A percentile compares a stretch with the other conserved stretches of the same genome.
These are phyloP conservation scores for Calonectria hawksworthii DNA, from an alignment of 2,329 filamentous ascomycete genomes.

Conservation along the genomic window DNA sequence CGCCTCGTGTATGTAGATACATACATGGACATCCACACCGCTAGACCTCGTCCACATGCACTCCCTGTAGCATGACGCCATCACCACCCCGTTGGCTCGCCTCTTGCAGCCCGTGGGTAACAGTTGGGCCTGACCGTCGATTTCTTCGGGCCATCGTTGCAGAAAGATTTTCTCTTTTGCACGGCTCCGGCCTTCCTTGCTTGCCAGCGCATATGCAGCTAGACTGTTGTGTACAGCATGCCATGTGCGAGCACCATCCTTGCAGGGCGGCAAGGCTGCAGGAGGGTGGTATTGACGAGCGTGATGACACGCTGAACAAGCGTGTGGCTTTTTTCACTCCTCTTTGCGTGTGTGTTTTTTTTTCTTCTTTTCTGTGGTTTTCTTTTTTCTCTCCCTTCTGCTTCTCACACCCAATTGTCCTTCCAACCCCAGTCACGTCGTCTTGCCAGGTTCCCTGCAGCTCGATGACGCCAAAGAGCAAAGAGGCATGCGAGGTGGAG, in stretches of 20 bases:
- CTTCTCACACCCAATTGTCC: background rate
- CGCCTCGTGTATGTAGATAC: background rate
- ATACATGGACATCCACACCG: conserved; percentile 33
- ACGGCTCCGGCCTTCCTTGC: background rate
- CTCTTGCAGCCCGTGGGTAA: conserved; percentile 27
- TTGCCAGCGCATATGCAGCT: conserved; percentile 1
- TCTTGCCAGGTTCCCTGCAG: background rate
- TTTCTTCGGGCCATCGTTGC: background rate
- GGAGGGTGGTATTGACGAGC: conserved; percentile 7
- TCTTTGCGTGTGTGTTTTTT: background rate
- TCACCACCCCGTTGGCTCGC: conserved; percentile 34
- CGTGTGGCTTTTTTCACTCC: background rate
- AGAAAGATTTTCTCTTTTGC: background rate
- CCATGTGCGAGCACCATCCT: conserved; percentile 4
- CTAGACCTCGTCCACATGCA: conserved; percentile 15
- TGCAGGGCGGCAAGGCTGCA: conserved; percentile 12
- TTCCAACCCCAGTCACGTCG: background rate
- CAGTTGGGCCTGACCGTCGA: conserved; percentile 18
- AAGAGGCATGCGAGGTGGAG: background rate
- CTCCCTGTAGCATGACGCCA: conserved; percentile 29
- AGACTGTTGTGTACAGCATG: background rate
- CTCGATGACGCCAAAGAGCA: background rate
- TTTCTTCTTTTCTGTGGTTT: background rate
- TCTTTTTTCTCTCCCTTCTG: background rate
- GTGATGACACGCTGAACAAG: conserved; percentile 6